A percentile compares a stretch with the other conserved stretches of the same genome.
Evolutionary conservation across 192 early-diverging fungal genomes (phyloP).

Genomic region (Lunasporangiospora selenospora): DNA sequence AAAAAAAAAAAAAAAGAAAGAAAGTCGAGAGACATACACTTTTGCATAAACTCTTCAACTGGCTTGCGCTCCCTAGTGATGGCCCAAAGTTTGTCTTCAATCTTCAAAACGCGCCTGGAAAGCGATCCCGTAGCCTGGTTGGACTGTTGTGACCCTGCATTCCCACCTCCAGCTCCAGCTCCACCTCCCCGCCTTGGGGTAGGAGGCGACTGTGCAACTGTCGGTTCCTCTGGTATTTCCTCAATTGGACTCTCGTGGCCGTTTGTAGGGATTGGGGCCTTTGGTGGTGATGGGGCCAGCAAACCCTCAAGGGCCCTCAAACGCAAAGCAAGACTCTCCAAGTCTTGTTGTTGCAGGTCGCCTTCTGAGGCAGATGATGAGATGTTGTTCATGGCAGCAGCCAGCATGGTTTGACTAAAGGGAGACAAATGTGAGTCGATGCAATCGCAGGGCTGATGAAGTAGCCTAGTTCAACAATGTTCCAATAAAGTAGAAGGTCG

Average conservation of each 20-base stretch:
- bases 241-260: slow-evolving; percentile 21
- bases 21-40: slow-evolving; percentile 16
- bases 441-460: no score
- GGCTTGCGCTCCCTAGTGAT: slow-evolving; percentile 27
- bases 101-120: slow-evolving; percentile 33
- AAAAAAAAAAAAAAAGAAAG: background rate
- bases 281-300: slow-evolving; percentile 6
- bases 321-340: slow-evolving; percentile 35
- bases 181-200: background rate
- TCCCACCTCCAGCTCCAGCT: background rate
- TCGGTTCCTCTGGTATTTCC: slow-evolving; percentile 13
- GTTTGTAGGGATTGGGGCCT: background rate
- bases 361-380: slow-evolving; percentile 3
- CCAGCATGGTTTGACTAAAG: slow-evolving; percentile 13
- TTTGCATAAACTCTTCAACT: slow-evolving; percentile 36
- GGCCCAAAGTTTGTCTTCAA: slow-evolving; percentile 23
- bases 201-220: background rate
- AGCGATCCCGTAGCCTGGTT: slow-evolving; percentile 33
- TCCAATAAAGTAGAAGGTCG: no score
- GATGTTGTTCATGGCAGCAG: background rate
- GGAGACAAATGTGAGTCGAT: no score
- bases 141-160: slow-evolving; percentile 1
- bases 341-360: slow-evolving; percentile 28
- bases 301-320: slow-evolving; percentile 24
- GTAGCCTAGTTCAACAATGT: no score